These are phyloP conservation scores for Epichloe coenophiala DNA, from an alignment of 2,329 filamentous ascomycete species.

Conservation along the genomic window DNA sequence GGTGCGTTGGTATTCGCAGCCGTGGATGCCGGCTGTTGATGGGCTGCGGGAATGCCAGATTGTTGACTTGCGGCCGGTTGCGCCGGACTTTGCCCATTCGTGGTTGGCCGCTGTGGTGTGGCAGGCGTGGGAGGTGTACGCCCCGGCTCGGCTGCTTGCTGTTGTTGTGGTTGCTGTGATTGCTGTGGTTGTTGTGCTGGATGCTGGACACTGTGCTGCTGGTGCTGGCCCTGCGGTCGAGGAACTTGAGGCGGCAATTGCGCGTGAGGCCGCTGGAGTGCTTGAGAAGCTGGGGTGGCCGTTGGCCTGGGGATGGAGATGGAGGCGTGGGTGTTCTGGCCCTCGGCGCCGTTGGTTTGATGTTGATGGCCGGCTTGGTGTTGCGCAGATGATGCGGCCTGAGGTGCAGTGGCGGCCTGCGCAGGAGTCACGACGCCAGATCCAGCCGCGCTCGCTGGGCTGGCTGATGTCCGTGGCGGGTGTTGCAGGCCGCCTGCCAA, in stretches of 20 bases:
- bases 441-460: conserved; percentile 14
- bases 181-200: conserved; percentile 8
- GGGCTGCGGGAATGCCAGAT: neutral
- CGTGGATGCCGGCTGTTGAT: neutral
- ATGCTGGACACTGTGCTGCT: conserved; percentile 2
- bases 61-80: neutral
- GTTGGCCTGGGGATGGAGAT: conserved; percentile 1
- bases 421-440: conserved; percentile 21
- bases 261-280: conserved; percentile 13
- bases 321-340: neutral
- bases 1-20: neutral
- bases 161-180: conserved; percentile 8
- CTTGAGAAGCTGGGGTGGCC: conserved; percentile 13
- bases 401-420: conserved; percentile 18
- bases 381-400: conserved; percentile 6
- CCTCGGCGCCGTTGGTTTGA: neutral
- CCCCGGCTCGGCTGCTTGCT: conserved; percentile 8
- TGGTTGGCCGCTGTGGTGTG: neutral
- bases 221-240: conserved; percentile 9
- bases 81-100: neutral
- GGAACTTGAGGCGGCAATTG: conserved; percentile 15
- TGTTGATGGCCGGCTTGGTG: neutral
- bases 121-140: neutral
- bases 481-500: conserved; percentile 39
- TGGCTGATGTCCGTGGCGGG: conserved; percentile 15